Evolutionary conservation across 176 grass and related monocot genomes (phyloP).

Genomic region (bread wheat (Triticum aestivum)): DNA sequence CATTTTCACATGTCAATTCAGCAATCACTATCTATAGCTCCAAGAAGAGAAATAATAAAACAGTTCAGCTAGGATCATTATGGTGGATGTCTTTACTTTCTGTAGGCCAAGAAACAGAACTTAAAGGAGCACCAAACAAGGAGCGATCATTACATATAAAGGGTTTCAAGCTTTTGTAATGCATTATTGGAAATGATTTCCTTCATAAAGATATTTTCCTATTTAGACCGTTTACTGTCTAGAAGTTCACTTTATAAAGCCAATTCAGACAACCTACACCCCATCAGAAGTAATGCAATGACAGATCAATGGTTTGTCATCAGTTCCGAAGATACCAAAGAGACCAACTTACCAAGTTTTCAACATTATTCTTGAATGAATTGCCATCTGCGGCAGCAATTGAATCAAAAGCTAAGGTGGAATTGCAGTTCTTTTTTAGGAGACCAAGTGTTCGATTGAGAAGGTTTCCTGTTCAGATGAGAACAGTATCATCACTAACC

Average conservation of each 20-base stretch:
- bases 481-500: slow-evolving; percentile 13
- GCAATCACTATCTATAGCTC: neutral
- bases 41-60: slow-evolving; percentile 10
- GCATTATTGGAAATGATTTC: neutral
- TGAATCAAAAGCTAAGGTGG: slow-evolving; percentile 72
- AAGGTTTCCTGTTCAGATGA: slow-evolving; percentile 72
- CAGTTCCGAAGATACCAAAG: neutral
- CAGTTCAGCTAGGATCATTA: neutral
- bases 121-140: slow-evolving; percentile 12
- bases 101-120: slow-evolving; percentile 15
- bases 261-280: neutral
- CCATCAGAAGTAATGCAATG: neutral
- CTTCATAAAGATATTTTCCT: neutral
- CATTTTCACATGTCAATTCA: neutral
- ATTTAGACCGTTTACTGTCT: slow-evolving; percentile 8
- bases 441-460: slow-evolving; percentile 94
- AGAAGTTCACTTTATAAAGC: slow-evolving; percentile 4
- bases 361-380: slow-evolving; percentile 61
- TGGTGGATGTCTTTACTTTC: neutral
- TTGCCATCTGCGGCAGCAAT: slow-evolving; percentile 65
- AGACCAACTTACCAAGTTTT: slow-evolving; percentile 62
- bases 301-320: slow-evolving; percentile 13
- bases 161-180: neutral
- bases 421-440: slow-evolving; percentile 92
- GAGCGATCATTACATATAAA: neutral